Conservation (phyloP, 352 stramenopile genomes). For the Thraustochytrium sp. region DNA sequence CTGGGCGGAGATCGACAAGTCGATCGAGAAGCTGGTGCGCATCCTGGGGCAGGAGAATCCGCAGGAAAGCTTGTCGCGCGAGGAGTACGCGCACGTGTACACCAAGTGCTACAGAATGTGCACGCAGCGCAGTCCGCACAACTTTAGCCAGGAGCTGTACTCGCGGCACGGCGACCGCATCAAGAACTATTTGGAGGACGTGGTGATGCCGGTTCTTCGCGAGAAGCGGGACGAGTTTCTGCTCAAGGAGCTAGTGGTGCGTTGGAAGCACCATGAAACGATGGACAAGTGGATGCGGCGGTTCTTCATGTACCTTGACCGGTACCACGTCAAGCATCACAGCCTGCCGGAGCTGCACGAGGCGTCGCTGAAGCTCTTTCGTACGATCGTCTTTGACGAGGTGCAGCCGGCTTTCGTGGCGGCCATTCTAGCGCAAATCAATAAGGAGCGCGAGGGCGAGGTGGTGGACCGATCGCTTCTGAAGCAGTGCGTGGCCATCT, state of each 20-base stretch:
- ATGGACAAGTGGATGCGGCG: conserved; percentile 99
- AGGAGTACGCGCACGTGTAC: conserved; percentile 41
- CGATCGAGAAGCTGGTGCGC: conserved; percentile 35
- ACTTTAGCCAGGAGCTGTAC: conserved; percentile 98
- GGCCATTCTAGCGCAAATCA: conserved; percentile 90
- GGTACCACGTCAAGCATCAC: conserved; percentile 95
- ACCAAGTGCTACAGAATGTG: conserved; percentile 94
- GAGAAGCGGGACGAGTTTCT: conserved; percentile 86
- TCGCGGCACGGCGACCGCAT: conserved; percentile 83
- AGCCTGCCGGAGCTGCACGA: conserved; percentile 88
- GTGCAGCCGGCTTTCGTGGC: conserved; percentile 66
- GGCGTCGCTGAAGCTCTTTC: conserved; percentile 73
- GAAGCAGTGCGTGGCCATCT: conserved; percentile 93
- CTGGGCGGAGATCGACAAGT: conserved; percentile 38
- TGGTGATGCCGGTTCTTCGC: conserved; percentile 72
- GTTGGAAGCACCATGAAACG: conserved; percentile 98
- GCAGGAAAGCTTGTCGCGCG: background rate
- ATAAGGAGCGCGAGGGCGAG: conserved; percentile 92
- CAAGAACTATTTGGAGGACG: conserved; percentile 74
- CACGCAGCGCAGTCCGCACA: conserved; percentile 96
- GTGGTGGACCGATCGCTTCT: conserved; percentile 95
- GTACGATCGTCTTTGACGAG: conserved; percentile 72
- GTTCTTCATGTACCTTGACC: conserved; percentile 99
- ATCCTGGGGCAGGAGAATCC: conserved; percentile 7
- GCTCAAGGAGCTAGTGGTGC: conserved; percentile 90